These are phyloP conservation scores for Talaromyces sp. DNA, from an alignment of 2,329 filamentous ascomycete genomes.

Conservation along the genomic window DNA sequence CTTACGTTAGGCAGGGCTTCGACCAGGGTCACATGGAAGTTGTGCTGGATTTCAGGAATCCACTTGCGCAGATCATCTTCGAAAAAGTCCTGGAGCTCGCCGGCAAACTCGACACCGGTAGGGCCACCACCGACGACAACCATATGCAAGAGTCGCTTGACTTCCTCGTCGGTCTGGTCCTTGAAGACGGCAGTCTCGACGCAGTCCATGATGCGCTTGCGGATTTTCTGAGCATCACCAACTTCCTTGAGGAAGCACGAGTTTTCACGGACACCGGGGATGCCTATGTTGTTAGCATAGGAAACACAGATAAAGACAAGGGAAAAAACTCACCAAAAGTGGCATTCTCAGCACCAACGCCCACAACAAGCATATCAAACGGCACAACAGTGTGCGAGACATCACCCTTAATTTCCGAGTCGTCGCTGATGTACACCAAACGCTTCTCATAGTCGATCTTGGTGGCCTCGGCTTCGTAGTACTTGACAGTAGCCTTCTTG, in stretches of 20 bases:
- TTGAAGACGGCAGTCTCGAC: slow-evolving; percentile 98
- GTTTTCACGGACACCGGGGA: slow-evolving; percentile 89
- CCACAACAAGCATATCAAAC: slow-evolving; percentile 97
- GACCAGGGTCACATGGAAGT: slow-evolving; percentile 95
- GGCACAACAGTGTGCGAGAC: slow-evolving; percentile 79
- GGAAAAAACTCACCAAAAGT: slow-evolving; percentile 71
- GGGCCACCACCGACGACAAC: slow-evolving; percentile 91
- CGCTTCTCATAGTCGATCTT: slow-evolving; percentile 92
- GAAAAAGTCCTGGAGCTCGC: slow-evolving; percentile 98
- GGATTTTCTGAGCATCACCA: slow-evolving; percentile 88
- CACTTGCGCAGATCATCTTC: slow-evolving; percentile 97
- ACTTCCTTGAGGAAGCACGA: slow-evolving; percentile 99
- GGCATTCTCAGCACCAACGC: slow-evolving; percentile 95
- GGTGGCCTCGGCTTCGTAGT: slow-evolving; percentile 95
- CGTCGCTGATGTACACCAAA: slow-evolving; percentile 82
- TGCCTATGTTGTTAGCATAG: slow-evolving; percentile 44
- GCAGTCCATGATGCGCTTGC: slow-evolving; percentile 99
- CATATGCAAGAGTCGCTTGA: slow-evolving; percentile 95
- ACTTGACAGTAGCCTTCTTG: slow-evolving; percentile 90
- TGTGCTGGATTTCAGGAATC: slow-evolving; percentile 88
- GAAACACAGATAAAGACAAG: neutral
- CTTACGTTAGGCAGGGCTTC: slow-evolving; percentile 85
- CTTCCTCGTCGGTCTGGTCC: slow-evolving; percentile 80
- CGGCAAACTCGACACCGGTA: slow-evolving; percentile 96
- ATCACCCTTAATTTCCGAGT: slow-evolving; percentile 85